Percentiles rank a stretch among this genome's conserved stretches.
Evolutionary conservation across 2,329 filamentous ascomycete genomes (phyloP).

Genomic region (Ascochyta rabiei): DNA sequence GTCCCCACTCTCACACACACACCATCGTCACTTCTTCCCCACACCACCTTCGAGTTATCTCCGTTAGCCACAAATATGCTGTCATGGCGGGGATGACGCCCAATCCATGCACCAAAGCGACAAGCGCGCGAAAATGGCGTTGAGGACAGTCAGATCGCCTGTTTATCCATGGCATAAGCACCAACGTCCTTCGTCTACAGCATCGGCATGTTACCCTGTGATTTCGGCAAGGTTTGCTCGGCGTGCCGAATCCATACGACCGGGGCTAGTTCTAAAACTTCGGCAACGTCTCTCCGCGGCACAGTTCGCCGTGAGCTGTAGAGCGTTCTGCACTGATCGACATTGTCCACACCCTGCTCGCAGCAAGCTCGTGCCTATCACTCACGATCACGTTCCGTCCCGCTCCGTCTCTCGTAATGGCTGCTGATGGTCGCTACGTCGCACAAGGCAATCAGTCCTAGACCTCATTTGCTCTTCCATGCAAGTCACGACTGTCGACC

Average conservation of each 20-base stretch:
- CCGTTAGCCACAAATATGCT: slow-evolving; percentile 10
- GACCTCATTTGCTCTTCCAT: background rate
- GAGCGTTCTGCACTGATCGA: slow-evolving; percentile 18
- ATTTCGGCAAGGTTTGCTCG: slow-evolving; percentile 1
- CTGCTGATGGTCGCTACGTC: slow-evolving; percentile 4
- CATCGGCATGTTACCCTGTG: background rate
- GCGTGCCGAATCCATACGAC: slow-evolving; percentile 14
- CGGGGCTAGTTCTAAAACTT: slow-evolving; percentile 14
- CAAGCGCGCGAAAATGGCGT: slow-evolving; percentile 2
- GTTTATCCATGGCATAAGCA: slow-evolving; percentile 3
- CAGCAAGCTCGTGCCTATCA: slow-evolving; percentile 12
- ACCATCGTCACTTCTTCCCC: slow-evolving; percentile 13
- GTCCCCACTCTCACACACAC: slow-evolving; percentile 11
- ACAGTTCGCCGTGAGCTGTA: slow-evolving; percentile 9
- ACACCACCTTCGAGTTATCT: slow-evolving; percentile 16
- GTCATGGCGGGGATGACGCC: slow-evolving; percentile 10
- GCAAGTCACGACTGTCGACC: background rate
- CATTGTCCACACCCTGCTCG: slow-evolving; percentile 4
- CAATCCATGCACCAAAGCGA: slow-evolving; percentile 7
- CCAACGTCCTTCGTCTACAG: slow-evolving; percentile 1
- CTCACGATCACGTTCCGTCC: slow-evolving; percentile 19
- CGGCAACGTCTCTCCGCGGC: slow-evolving; percentile 11
- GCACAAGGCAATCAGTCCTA: background rate
- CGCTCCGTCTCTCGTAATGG: slow-evolving; percentile 12
- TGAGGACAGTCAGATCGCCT: slow-evolving; percentile 12